Conservation (phyloP, 208 protist species). For the Wallacemonas sp. region DNA sequence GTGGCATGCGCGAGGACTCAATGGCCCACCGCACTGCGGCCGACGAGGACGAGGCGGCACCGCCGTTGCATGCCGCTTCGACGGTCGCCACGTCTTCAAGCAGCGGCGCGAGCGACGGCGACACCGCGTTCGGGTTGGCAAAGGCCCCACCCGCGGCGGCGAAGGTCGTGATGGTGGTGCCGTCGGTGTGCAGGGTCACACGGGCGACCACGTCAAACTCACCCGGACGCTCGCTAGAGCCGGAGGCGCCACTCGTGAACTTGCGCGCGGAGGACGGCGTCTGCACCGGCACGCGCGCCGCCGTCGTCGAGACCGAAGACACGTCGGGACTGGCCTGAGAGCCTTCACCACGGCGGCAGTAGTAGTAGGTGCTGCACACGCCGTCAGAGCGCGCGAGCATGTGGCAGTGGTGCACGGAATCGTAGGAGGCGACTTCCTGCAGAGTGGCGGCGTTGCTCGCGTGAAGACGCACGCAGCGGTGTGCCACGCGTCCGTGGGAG, state of each 20-base stretch:
- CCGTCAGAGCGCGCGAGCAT: slow-evolving; percentile 63
- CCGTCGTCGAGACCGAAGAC: not conserved
- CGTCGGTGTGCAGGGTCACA: slow-evolving; percentile 55
- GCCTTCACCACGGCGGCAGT: slow-evolving; percentile 6
- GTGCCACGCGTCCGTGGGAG: not conserved
- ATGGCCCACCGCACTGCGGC: slow-evolving; percentile 56
- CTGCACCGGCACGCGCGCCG: not conserved
- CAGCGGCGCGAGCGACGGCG: slow-evolving; percentile 26
- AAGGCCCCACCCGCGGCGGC: not conserved
- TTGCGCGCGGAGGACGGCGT: slow-evolving; percentile 4
- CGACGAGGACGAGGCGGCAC: not conserved
- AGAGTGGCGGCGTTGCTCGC: not conserved
- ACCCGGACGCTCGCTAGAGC: not conserved
- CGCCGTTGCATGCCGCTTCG: slow-evolving; percentile 15
- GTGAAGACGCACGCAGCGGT: slow-evolving; percentile 2
- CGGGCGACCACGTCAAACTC: slow-evolving; percentile 24
- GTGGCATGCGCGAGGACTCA: slow-evolving; percentile 64
- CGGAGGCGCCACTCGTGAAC: not conserved
- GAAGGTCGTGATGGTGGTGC: slow-evolving; percentile 61
- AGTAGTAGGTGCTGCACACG: slow-evolving; percentile 53
- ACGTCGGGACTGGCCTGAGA: not conserved
- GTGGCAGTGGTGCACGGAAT: slow-evolving; percentile 48
- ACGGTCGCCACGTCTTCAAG: slow-evolving; percentile 24
- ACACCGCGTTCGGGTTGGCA: not conserved
- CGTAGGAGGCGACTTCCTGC: slow-evolving; percentile 29